Percentiles rank a stretch among this genome's conserved stretches.
These are phyloP conservation scores for Coccomyxa subellipsoidea DNA, from an alignment of 163 green algal species.

Conservation along the genomic window DNA sequence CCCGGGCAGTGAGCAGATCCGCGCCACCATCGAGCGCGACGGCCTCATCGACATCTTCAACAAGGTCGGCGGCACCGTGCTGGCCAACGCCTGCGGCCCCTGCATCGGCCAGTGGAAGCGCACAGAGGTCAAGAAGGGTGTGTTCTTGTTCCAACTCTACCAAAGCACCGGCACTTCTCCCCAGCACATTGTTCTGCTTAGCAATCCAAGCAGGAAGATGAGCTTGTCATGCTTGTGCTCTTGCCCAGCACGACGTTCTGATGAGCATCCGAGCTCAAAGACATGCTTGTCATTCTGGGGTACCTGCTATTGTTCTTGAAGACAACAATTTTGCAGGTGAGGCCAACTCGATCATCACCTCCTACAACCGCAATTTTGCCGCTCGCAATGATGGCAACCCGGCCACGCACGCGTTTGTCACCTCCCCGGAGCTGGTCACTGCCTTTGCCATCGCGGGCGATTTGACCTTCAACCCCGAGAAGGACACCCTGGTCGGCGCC, in stretches of 20 bases:
- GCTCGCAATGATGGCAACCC: conserved; percentile 94
- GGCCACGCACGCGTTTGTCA: conserved; percentile 90
- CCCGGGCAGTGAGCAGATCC: conserved; percentile 91
- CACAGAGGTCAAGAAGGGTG: conserved; percentile 83
- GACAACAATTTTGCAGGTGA: conserved; percentile 63
- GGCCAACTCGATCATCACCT: conserved; percentile 94
- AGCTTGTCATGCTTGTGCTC: no score
- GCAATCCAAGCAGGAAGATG: no score
- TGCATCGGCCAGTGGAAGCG: conserved; percentile 97
- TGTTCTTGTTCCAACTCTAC: no score
- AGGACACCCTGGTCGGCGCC: conserved; percentile 83
- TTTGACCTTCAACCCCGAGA: conserved; percentile 95
- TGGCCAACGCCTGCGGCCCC: conserved; percentile 91
- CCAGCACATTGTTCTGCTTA: no score
- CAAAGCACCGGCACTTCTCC: no score
- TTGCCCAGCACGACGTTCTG: no score
- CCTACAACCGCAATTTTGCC: conserved; percentile 97
- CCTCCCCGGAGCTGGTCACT: conserved; percentile 89
- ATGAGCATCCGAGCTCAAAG: no score
- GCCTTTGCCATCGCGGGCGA: conserved; percentile 84
- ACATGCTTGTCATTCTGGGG: background rate
- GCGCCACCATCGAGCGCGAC: conserved; percentile 88
- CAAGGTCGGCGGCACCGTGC: conserved; percentile 88
- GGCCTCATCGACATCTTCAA: conserved; percentile 88
- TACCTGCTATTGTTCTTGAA: no score